Conservation (phyloP, 768 basidiomycete species). For the Boletus huronensis region DNA sequence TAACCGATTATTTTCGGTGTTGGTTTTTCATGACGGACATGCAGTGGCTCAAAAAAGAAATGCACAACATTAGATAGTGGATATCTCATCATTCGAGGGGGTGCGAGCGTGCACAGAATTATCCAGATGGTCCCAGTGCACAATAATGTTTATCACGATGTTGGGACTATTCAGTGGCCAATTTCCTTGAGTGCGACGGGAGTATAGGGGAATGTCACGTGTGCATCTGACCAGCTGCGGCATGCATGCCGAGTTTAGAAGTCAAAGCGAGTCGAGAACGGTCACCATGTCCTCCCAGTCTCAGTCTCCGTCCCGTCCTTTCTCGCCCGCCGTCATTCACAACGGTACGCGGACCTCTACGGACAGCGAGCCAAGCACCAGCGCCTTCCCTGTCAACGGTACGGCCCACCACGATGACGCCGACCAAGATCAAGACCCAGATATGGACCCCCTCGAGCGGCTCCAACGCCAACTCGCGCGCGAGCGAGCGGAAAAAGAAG, state of each 20-base stretch:
- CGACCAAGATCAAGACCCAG: slow-evolving; percentile 41
- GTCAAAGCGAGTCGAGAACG: not conserved
- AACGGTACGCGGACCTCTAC: slow-evolving; percentile 35
- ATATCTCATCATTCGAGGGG: too few species aligned
- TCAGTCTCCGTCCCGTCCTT: slow-evolving; percentile 31
- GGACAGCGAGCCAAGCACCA: slow-evolving; percentile 40
- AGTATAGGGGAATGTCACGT: not conserved
- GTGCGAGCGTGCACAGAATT: too few species aligned
- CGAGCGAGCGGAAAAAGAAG: slow-evolving; percentile 82
- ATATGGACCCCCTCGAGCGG: slow-evolving; percentile 49
- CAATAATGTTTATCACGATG: too few species aligned
- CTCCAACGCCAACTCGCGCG: slow-evolving; percentile 74
- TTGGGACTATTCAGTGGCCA: too few species aligned
- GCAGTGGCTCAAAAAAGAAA: too few species aligned
- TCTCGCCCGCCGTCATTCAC: slow-evolving; percentile 24
- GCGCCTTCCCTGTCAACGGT: slow-evolving; percentile 31
- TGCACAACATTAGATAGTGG: too few species aligned
- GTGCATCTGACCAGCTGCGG: not conserved
- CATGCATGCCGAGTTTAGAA: slow-evolving; percentile 7
- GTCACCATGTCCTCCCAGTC: slow-evolving; percentile 26
- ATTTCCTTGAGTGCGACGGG: too few species aligned
- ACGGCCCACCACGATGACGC: slow-evolving; percentile 34
- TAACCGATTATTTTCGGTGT: not conserved
- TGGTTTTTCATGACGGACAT: not conserved
- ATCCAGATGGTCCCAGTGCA: too few species aligned